A percentile compares a stretch with the other conserved stretches of the same genome.
Conservation (phyloP, 2,329 filamentous ascomycete genomes). For the Fusarium aywerte region DNA sequence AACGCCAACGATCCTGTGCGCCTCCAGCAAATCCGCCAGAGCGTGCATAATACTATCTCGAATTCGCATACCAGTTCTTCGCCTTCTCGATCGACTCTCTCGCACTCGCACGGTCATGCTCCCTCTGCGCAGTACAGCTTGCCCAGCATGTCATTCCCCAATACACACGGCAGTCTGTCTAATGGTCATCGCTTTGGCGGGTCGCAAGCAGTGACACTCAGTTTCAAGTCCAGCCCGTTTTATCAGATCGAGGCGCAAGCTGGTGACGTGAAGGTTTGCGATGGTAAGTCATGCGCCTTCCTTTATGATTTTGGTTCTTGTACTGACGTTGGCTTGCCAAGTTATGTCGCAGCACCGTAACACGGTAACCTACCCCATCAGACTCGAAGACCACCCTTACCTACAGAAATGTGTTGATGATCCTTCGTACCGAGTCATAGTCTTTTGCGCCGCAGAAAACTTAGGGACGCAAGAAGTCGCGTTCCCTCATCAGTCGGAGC, state of each 20-base stretch:
- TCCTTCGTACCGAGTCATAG: conserved; percentile 75
- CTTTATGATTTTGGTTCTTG: background rate
- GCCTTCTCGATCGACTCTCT: conserved; percentile 31
- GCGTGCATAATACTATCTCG: conserved; percentile 52
- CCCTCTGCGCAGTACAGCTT: conserved; percentile 24
- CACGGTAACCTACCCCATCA: conserved; percentile 59
- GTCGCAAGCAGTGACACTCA: conserved; percentile 31
- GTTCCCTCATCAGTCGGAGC: conserved; percentile 92
- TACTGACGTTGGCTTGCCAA: conserved; percentile 42
- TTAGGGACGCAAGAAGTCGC: conserved; percentile 77
- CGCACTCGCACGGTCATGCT: conserved; percentile 25
- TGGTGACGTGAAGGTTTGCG: conserved; percentile 73
- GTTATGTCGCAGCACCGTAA: conserved; percentile 67
- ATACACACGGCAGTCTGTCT: conserved; percentile 24
- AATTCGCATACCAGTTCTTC: conserved; percentile 42
- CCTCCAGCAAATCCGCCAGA: conserved; percentile 58
- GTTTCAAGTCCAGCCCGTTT: conserved; percentile 82
- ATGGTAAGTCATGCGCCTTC: conserved; percentile 66
- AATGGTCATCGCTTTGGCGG: conserved; percentile 42
- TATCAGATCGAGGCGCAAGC: conserved; percentile 76
- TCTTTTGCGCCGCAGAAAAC: conserved; percentile 81
- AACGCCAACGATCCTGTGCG: conserved; percentile 53
- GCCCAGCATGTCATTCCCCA: conserved; percentile 38
- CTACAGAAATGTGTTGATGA: conserved; percentile 69
- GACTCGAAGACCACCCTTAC: conserved; percentile 61